These are phyloP conservation scores for Davidsoniella neocaledoniae DNA, from an alignment of 2,329 filamentous ascomycete species.

Conservation along the genomic window DNA sequence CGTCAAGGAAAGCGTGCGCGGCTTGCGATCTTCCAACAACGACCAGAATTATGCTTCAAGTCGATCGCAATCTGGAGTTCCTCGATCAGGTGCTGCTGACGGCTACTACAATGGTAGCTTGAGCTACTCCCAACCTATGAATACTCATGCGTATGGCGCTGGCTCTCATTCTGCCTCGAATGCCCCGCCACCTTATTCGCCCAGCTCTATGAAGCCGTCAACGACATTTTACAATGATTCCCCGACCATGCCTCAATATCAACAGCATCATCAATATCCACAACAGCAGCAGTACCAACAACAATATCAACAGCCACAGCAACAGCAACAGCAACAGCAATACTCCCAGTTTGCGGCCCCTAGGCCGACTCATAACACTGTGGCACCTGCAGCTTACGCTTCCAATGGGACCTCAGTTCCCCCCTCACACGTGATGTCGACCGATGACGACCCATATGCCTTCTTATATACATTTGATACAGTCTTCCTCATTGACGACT, in stretches of 20 bases:
- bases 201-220: too few species aligned
- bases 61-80: too few species aligned
- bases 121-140: too few species aligned
- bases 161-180: too few species aligned
- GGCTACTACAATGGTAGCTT: too few species aligned
- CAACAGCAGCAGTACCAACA: not conserved
- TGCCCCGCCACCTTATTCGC: too few species aligned
- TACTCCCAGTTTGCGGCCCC: not conserved
- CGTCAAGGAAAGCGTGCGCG: too few species aligned
- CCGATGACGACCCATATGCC: constrained; percentile 49
- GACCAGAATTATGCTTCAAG: too few species aligned
- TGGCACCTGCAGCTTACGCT: constrained; percentile 4
- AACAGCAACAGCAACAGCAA: not conserved
- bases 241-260: not conserved
- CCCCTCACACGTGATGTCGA: constrained; percentile 18
- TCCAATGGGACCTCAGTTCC: constrained; percentile 9
- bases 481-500: constrained; percentile 81
- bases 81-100: too few species aligned
- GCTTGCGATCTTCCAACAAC: too few species aligned
- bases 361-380: too few species aligned
- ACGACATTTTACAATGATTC: not conserved
- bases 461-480: constrained; percentile 75
- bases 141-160: too few species aligned
- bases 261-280: not conserved
- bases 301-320: not conserved